phyloP scores from a whole-genome alignment of 2,329 filamentous ascomycete genomes.

The Alternaria alternata region DNA sequence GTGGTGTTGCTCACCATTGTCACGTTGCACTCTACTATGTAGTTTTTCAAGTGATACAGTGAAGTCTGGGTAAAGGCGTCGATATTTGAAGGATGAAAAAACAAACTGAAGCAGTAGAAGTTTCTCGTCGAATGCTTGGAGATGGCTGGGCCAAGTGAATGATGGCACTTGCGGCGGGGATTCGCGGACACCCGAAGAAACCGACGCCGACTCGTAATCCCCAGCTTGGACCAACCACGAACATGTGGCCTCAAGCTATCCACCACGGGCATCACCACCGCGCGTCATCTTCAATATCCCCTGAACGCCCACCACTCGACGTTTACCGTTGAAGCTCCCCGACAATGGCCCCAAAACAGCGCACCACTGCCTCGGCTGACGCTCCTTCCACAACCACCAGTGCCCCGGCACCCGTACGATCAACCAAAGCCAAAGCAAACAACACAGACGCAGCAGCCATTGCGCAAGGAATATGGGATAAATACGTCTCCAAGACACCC shows the following conservation, averaged over 20 bases:
- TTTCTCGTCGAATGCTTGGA: background rate
- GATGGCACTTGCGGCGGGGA: conserved; percentile 34
- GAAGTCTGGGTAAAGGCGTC: no score
- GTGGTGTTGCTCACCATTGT: background rate
- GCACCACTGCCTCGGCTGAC: conserved; percentile 23
- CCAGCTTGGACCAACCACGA: conserved; percentile 18
- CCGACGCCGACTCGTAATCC: conserved; percentile 14
- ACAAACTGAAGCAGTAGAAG: background rate
- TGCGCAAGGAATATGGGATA: conserved; percentile 72
- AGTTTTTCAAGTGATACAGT: no score
- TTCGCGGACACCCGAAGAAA: conserved; percentile 23
- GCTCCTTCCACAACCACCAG: conserved; percentile 25
- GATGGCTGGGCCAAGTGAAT: conserved; percentile 5
- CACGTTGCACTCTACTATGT: background rate
- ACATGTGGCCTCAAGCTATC: conserved; percentile 40
- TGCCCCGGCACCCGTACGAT: conserved; percentile 22
- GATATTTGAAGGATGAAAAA: background rate
- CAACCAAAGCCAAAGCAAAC: conserved; percentile 39
- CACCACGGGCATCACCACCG: conserved; percentile 18
- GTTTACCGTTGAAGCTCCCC: conserved; percentile 5
- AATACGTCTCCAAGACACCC: conserved; percentile 82
- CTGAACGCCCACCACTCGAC: background rate
- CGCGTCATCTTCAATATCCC: background rate
- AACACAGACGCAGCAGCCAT: conserved; percentile 63
- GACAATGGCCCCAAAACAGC: conserved; percentile 47